Conservation (phyloP, 2,329 filamentous ascomycete genomes). For the Sporothrix brasiliensis region DNA sequence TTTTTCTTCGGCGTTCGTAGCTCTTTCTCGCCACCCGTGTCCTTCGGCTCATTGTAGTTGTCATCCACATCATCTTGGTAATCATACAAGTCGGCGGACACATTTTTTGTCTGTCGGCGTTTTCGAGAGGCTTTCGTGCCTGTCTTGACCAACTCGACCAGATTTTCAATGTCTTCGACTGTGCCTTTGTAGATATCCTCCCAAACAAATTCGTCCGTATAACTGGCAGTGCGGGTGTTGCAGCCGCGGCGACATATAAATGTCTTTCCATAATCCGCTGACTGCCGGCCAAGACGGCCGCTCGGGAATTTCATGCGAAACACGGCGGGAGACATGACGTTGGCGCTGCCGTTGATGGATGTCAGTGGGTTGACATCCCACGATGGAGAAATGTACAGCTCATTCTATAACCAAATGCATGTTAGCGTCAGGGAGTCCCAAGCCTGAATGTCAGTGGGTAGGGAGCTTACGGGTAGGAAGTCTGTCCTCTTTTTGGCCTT, state of each 20-base stretch:
- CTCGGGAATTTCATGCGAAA: slow-evolving; percentile 73
- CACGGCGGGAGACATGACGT: slow-evolving; percentile 69
- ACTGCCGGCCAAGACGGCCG: slow-evolving; percentile 72
- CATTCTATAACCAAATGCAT: slow-evolving; percentile 61
- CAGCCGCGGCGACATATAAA: slow-evolving; percentile 90
- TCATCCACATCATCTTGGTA: slow-evolving; percentile 25
- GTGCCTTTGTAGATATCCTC: slow-evolving; percentile 76
- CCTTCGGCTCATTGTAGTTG: slow-evolving; percentile 5
- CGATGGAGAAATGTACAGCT: slow-evolving; percentile 86
- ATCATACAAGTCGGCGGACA: slow-evolving; percentile 42
- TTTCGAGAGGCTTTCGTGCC: slow-evolving; percentile 74
- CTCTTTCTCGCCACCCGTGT: slow-evolving; percentile 42
- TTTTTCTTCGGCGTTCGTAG: slow-evolving; percentile 44
- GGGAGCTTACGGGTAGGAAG: slow-evolving; percentile 61
- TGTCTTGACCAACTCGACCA: slow-evolving; percentile 69
- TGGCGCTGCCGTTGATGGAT: slow-evolving; percentile 89
- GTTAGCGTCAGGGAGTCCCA: not conserved
- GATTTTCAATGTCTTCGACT: slow-evolving; percentile 63
- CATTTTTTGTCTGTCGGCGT: slow-evolving; percentile 40
- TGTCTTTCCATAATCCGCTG: slow-evolving; percentile 77
- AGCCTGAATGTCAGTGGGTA: not conserved
- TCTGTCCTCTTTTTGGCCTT: slow-evolving; percentile 81
- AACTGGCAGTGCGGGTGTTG: slow-evolving; percentile 83
- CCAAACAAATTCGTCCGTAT: slow-evolving; percentile 92
- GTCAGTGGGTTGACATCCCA: slow-evolving; percentile 85